phyloP scores from a whole-genome alignment of 2,329 filamentous ascomycete species.

The Zasmidium cellare region DNA sequence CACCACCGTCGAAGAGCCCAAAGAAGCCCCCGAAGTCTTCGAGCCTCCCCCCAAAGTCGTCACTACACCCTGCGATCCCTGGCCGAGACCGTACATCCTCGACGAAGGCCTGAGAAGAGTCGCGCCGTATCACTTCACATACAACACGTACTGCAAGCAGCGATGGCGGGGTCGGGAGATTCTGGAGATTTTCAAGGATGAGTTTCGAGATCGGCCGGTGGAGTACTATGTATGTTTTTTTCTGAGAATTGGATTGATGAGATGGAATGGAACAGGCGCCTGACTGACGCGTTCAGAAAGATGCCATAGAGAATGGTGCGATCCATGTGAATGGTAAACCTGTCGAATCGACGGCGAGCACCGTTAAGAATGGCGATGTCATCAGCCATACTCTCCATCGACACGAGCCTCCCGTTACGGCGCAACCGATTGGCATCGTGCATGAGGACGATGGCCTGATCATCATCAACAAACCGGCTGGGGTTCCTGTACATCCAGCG shows the following conservation, averaged over 20 bases:
- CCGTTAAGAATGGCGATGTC: slow-evolving; percentile 84
- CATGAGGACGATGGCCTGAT: slow-evolving; percentile 93
- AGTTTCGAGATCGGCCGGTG: slow-evolving; percentile 83
- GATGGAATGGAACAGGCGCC: slow-evolving; percentile 26
- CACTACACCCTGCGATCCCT: slow-evolving; percentile 58
- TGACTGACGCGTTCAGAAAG: slow-evolving; percentile 49
- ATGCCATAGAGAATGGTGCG: slow-evolving; percentile 75
- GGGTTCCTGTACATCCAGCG: slow-evolving; percentile 91
- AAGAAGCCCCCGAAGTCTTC: slow-evolving; percentile 39
- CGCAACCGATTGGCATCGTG: slow-evolving; percentile 74
- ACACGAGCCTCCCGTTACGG: slow-evolving; percentile 90
- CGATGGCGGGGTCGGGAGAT: slow-evolving; percentile 82
- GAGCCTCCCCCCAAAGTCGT: slow-evolving; percentile 50
- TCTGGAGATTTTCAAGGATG: slow-evolving; percentile 83
- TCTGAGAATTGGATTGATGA: slow-evolving; percentile 2
- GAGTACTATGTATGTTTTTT: slow-evolving; percentile 82
- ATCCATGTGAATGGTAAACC: slow-evolving; percentile 78
- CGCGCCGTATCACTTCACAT: slow-evolving; percentile 85
- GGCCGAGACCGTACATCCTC: slow-evolving; percentile 74
- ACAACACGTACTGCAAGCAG: slow-evolving; percentile 93
- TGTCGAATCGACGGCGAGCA: slow-evolving; percentile 64
- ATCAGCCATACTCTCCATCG: slow-evolving; percentile 92
- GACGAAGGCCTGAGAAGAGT: slow-evolving; percentile 82
- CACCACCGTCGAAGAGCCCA: slow-evolving; percentile 25
- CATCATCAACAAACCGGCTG: slow-evolving; percentile 94